Conservation (phyloP, 1,284 basidiomycete species). For the Apiotrichum sp. region DNA sequence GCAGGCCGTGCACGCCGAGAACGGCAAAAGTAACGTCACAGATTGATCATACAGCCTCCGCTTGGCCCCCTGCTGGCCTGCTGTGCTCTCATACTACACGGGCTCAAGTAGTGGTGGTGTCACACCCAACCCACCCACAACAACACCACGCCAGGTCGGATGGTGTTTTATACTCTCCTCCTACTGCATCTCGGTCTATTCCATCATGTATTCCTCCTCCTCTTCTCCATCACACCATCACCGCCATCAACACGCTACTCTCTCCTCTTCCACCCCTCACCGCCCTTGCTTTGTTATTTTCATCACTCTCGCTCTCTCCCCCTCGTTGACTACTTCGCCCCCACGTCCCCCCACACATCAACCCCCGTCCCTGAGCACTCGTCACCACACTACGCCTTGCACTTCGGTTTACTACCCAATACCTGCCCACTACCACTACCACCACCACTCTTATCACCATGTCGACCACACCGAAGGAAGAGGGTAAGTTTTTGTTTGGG, state of each 20-base stretch:
- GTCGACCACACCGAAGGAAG: conserved; percentile 10
- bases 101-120: too few relatives aligned
- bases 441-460: not conserved
- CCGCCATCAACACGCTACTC: not conserved
- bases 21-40: too few relatives aligned
- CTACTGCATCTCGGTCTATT: not conserved
- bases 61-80: too few relatives aligned
- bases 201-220: not conserved
- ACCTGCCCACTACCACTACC: too few relatives aligned
- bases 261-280: not conserved
- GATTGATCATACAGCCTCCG: too few relatives aligned
- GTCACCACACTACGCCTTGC: too few relatives aligned
- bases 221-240: not conserved
- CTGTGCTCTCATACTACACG: too few relatives aligned
- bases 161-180: not conserved
- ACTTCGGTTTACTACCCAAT: too few relatives aligned
- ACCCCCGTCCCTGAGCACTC: not conserved
- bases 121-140: too few relatives aligned
- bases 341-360: not conserved
- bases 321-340: too few relatives aligned
- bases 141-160: too few relatives aligned
- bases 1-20: too few relatives aligned
- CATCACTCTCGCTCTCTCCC: not conserved
- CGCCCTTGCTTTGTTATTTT: not conserved
- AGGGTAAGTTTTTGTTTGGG: not conserved